Evolutionary conservation across 2,329 filamentous ascomycete species (phyloP).

Genomic region (Botrytis hyacinthi): DNA sequence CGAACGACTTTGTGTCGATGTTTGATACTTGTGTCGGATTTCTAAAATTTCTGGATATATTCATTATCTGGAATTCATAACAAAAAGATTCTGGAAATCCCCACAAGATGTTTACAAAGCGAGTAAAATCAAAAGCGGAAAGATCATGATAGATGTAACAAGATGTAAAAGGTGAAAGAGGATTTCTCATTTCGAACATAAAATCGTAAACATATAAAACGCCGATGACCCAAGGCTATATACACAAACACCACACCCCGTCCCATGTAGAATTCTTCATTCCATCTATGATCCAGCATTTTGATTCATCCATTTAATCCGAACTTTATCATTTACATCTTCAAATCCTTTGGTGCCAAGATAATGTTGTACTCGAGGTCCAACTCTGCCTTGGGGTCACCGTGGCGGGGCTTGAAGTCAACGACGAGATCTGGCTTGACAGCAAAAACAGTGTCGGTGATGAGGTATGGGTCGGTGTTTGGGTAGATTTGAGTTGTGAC

Average conservation of each 20-base stretch:
- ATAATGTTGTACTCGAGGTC: slow-evolving; percentile 41
- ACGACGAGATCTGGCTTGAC: slow-evolving; percentile 52
- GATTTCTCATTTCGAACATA: slow-evolving; percentile 17
- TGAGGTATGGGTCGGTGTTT: slow-evolving; percentile 59
- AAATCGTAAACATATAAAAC: background rate
- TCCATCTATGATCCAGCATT: slow-evolving; percentile 2
- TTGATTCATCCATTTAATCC: background rate
- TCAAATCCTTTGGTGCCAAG: slow-evolving; percentile 23
- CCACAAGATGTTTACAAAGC: no score
- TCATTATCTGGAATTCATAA: background rate
- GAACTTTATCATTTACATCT: background rate
- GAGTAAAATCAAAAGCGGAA: background rate
- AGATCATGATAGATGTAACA: background rate
- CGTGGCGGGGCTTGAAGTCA: slow-evolving; percentile 42
- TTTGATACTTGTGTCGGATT: background rate
- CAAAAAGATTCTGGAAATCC: background rate
- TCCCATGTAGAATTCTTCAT: background rate
- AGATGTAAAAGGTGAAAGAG: slow-evolving; percentile 12
- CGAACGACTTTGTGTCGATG: background rate
- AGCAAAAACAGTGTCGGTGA: slow-evolving; percentile 52
- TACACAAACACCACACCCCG: slow-evolving; percentile 3
- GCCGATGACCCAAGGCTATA: slow-evolving; percentile 1
- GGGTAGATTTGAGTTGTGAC: slow-evolving; percentile 79
- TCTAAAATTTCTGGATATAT: background rate
- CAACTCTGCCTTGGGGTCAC: slow-evolving; percentile 37